Evolutionary conservation across 768 basidiomycete genomes (phyloP), one percentile per base, ranked within the genome.

Genomic region (Saitozyma podzolica): DNA sequence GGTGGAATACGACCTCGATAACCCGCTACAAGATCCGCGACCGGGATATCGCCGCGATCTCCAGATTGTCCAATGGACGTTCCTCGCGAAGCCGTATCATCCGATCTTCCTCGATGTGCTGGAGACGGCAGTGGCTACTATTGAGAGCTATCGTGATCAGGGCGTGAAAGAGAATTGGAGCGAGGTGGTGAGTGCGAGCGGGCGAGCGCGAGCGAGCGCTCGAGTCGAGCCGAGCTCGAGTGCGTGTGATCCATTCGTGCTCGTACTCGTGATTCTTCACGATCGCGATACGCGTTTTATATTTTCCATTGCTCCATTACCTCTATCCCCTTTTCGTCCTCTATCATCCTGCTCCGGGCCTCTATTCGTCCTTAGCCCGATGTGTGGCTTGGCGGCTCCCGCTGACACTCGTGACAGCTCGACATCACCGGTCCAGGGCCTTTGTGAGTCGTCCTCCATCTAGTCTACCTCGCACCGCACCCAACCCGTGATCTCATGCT

Each of bases 11-110:
- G 63, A 65, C 39, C 42, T 40, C 9, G 11, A 49, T 19, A 48
- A 65, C 42, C 13, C n/a, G 40, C 40, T 49, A 40, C 49, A 65
- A n/a, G 41, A 60, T 43, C 40, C 20, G 5, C 17, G 63, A 39
- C 51, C 14, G 40, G 63, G 63, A 6, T 60, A 60, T 40, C 45
- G 41, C 40, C 17, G 63, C n/a, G 54, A 52, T 43, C 50, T 65
- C n/a, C 63, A 65, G 48, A 58, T 65, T 14, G 63, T 65, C 1
- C 63, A 65, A 47, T 65, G 63, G 63, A 65, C 63, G 6, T 52
- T 65, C 58, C n/a, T 63, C 57, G 49, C 63, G 11, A 60, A 56
- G 47, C 59, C 59, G 8, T 56, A 48, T 37, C 63, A 65, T 47
- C 63, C 63, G 16, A 48, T 65, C 16, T 43, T 65, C 40, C n/a